These are phyloP conservation scores for Macaranga tanarius DNA, from an alignment of 441 rosid species.

Conservation along the genomic window DNA sequence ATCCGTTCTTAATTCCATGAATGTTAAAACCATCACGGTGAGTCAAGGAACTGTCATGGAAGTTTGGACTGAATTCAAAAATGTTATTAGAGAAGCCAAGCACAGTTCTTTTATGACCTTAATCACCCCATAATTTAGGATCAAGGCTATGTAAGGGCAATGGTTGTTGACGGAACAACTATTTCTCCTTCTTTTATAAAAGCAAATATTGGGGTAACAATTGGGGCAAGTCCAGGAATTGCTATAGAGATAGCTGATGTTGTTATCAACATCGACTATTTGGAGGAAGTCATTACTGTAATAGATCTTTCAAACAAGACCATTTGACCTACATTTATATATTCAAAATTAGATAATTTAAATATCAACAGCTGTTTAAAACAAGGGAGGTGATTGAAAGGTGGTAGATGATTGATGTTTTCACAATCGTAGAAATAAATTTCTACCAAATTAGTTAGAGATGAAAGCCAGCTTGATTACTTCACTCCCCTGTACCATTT, in stretches of 20 bases:
- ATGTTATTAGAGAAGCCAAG: constrained; percentile 77
- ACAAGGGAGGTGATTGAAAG: constrained; percentile 3
- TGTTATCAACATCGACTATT: no score
- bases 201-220: constrained; percentile 93
- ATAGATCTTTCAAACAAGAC: no score
- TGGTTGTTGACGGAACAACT: constrained; percentile 88
- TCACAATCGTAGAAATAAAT: background rate
- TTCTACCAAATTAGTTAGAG: constrained; percentile 5
- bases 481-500: background rate
- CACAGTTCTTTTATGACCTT: constrained; percentile 12
- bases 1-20: constrained; percentile 75
- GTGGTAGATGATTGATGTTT: constrained; percentile 4
- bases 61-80: constrained; percentile 53
- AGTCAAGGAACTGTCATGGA: constrained; percentile 90
- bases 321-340: constrained; percentile 8
- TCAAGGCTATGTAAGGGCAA: constrained; percentile 64
- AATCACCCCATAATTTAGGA: constrained; percentile 38
- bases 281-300: no score
- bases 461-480: constrained; percentile 25
- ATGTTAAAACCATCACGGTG: constrained; percentile 71
- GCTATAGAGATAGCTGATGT: no score
- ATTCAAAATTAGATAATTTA: background rate
- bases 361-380: background rate
- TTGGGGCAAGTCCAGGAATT: no score
- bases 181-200: constrained; percentile 85